Percentiles rank a stretch among this genome's conserved stretches.
Conservation (phyloP, 2,329 filamentous ascomycete species). For the Grosmannia penicillata region DNA sequence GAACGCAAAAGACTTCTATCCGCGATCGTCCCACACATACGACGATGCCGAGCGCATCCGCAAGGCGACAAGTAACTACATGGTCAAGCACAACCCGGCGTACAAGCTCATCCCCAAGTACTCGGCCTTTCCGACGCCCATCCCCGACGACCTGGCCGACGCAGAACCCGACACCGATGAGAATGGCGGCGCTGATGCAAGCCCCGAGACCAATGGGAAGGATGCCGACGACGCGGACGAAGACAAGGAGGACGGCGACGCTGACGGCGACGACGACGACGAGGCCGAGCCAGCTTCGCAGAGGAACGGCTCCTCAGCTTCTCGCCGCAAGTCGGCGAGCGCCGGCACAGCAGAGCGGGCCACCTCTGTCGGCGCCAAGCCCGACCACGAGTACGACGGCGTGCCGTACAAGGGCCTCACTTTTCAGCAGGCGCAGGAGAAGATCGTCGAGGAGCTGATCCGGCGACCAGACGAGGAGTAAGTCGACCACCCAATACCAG, state of each 20-base stretch:
- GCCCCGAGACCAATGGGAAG: background rate
- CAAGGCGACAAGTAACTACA: conserved; percentile 75
- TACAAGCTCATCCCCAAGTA: conserved; percentile 55
- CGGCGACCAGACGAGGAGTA: conserved; percentile 52
- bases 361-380: conserved; percentile 11
- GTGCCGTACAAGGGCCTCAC: conserved; percentile 54
- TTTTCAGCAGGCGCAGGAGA: conserved; percentile 78
- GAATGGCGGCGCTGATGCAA: background rate
- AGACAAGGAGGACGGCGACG: conserved; percentile 10
- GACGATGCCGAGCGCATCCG: conserved; percentile 77
- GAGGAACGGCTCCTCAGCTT: conserved; percentile 7
- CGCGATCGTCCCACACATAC: conserved; percentile 55
- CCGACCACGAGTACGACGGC: conserved; percentile 38
- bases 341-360: conserved; percentile 7
- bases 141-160: conserved; percentile 37
- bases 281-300: conserved; percentile 14
- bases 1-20: conserved; percentile 76
- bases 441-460: conserved; percentile 63
- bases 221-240: background rate
- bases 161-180: conserved; percentile 7
- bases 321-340: conserved; percentile 5
- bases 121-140: conserved; percentile 56
- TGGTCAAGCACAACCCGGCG: conserved; percentile 75
- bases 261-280: conserved; percentile 19
- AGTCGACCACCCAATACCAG: too few species aligned